Conservation (phyloP, 1,284 basidiomycete genomes). For the Microbotryum intermedium region DNA sequence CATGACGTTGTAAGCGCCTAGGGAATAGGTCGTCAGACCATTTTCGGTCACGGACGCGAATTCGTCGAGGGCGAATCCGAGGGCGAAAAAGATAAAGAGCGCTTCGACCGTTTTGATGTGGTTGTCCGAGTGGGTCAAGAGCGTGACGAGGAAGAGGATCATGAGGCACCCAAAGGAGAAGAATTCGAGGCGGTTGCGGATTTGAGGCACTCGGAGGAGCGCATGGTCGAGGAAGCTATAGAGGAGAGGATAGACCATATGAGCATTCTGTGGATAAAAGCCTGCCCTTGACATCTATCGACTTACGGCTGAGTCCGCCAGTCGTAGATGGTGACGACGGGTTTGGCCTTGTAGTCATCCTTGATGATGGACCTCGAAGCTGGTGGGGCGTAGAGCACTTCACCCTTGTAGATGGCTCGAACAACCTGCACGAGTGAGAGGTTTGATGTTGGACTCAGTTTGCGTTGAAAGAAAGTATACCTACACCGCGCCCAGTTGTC, state of each 20-base stretch:
- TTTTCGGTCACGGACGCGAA: slow-evolving; percentile 16
- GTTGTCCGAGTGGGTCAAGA: slow-evolving; percentile 12
- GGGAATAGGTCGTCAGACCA: slow-evolving; percentile 8
- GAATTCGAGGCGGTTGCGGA: slow-evolving; percentile 26
- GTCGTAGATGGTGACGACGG: slow-evolving; percentile 29
- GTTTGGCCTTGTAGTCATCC: slow-evolving; percentile 30
- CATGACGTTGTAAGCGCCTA: slow-evolving; percentile 12
- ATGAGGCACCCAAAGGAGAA: slow-evolving; percentile 23
- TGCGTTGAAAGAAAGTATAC: too few relatives aligned
- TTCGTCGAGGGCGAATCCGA: slow-evolving; percentile 34
- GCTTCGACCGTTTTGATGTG: slow-evolving; percentile 21
- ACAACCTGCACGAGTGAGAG: too few relatives aligned
- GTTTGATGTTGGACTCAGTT: too few relatives aligned
- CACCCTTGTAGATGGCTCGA: slow-evolving; percentile 24
- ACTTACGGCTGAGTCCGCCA: slow-evolving; percentile 5
- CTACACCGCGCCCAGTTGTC: too few relatives aligned
- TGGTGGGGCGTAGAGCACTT: slow-evolving; percentile 27
- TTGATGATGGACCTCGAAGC: slow-evolving; percentile 21
- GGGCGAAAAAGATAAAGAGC: slow-evolving; percentile 26
- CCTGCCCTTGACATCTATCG: too few relatives aligned
- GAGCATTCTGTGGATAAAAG: too few relatives aligned
- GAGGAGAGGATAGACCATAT: too few relatives aligned
- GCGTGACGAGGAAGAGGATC: slow-evolving; percentile 26
- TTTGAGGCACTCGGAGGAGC: slow-evolving; percentile 28
- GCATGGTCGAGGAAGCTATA: slow-evolving; percentile 30